A percentile compares a stretch with the other conserved stretches of the same genome.
These are phyloP conservation scores for Fraxinus floribunda DNA, from an alignment of 305 asterid genomes.

Conservation along the genomic window DNA sequence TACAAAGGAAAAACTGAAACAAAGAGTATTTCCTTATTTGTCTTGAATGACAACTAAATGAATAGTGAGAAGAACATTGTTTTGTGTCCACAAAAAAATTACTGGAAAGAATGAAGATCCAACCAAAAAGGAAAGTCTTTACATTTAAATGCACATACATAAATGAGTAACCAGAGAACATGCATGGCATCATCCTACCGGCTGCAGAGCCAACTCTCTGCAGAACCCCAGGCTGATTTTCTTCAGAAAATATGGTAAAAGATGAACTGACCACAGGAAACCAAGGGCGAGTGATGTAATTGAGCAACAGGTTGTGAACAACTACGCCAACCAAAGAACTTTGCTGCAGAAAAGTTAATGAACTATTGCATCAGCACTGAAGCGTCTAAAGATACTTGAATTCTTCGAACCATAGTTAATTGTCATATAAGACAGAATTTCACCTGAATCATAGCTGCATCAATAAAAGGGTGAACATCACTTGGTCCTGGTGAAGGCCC, in stretches of 20 bases:
- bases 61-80: background rate
- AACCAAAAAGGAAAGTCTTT: background rate
- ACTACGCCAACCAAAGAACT: conserved; percentile 59
- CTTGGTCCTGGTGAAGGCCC: conserved; percentile 86
- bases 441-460: conserved; percentile 89
- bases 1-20: background rate
- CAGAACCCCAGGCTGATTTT: conserved; percentile 68
- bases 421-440: background rate
- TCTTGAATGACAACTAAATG: background rate
- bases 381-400: conserved; percentile 11
- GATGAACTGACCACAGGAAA: conserved; percentile 49
- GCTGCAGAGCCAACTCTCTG: conserved; percentile 88
- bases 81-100: background rate
- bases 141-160: background rate
- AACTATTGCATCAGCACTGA: conserved; percentile 9
- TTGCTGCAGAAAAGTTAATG: conserved; percentile 58
- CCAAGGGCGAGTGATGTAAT: conserved; percentile 59
- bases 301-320: conserved; percentile 62
- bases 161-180: background rate
- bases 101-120: conserved; percentile 14
- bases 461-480: conserved; percentile 82
- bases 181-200: conserved; percentile 43
- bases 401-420: background rate
- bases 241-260: conserved; percentile 57
- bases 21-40: background rate